Percentiles rank a stretch among this genome's conserved stretches.
These are phyloP conservation scores for Pythium insidiosum DNA, from an alignment of 352 stramenopile species.

Conservation along the genomic window DNA sequence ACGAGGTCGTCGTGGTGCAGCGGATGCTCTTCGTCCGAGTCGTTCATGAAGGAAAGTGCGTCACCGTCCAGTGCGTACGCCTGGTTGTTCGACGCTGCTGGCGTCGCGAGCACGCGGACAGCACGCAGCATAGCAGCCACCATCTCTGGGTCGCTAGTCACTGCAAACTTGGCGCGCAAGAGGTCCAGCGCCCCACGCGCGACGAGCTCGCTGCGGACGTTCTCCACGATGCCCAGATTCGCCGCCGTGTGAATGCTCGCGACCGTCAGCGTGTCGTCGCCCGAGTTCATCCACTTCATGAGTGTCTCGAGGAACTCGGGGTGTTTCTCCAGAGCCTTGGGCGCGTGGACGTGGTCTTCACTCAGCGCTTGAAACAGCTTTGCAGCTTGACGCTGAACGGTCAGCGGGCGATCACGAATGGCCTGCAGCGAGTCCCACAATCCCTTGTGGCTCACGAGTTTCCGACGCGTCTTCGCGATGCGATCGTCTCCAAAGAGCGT, in stretches of 20 bases:
- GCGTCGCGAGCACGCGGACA: conserved; percentile 37
- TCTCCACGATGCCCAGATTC: conserved; percentile 33
- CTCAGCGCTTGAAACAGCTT: conserved; percentile 32
- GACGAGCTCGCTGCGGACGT: conserved; percentile 32
- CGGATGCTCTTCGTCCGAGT: conserved; percentile 31
- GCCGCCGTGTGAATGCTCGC: conserved; percentile 24
- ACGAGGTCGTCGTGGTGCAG: conserved; percentile 56
- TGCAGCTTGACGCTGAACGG: conserved; percentile 41
- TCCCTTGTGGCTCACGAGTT: conserved; percentile 38
- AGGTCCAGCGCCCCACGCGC: conserved; percentile 29
- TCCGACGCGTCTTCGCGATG: conserved; percentile 33
- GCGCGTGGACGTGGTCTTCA: conserved; percentile 11
- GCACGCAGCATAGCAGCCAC: conserved; percentile 41
- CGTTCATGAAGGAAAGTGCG: conserved; percentile 52
- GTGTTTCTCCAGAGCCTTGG: conserved; percentile 18
- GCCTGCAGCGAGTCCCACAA: conserved; percentile 37
- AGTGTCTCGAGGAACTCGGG: conserved; percentile 17
- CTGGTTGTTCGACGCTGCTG: neutral
- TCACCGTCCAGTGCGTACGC: conserved; percentile 46
- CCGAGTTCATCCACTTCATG: conserved; percentile 36
- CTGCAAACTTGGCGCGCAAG: conserved; percentile 25
- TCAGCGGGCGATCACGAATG: conserved; percentile 13
- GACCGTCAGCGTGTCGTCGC: conserved; percentile 21
- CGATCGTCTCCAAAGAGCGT: conserved; percentile 54
- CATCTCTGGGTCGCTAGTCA: conserved; percentile 18